These are phyloP conservation scores for Ogataea parapolymorpha DNA, from an alignment of 805 yeast genomes.

Conservation along the genomic window DNA sequence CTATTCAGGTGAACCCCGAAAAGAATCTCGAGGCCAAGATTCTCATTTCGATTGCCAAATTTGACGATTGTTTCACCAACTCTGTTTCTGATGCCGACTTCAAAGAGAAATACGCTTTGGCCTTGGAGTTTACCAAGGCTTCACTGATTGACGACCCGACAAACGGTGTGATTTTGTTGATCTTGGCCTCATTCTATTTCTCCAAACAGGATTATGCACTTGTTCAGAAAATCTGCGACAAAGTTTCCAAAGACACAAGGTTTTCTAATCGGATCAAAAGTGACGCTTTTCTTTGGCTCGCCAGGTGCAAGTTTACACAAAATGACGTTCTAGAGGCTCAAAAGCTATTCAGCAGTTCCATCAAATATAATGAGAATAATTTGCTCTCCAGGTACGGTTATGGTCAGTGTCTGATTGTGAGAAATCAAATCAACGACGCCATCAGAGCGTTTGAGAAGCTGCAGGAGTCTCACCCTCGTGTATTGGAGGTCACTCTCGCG, in stretches of 20 bases:
- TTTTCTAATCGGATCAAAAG: conserved; percentile 43
- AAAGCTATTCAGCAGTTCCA: conserved; percentile 66
- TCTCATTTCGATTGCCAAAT: conserved; percentile 62
- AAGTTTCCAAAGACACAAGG: conserved; percentile 41
- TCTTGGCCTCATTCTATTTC: conserved; percentile 69
- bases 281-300: conserved; percentile 81
- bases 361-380: conserved; percentile 60
- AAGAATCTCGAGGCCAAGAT: conserved; percentile 57
- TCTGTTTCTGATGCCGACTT: conserved; percentile 63
- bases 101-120: conserved; percentile 51
- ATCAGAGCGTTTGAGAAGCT: conserved; percentile 78
- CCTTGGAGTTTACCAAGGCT: conserved; percentile 48
- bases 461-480: conserved; percentile 60
- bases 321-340: conserved; percentile 69
- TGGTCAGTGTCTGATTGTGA: conserved; percentile 77
- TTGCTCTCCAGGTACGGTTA: conserved; percentile 73
- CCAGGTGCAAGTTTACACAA: conserved; percentile 63
- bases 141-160: conserved; percentile 41
- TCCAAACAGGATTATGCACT: conserved; percentile 58
- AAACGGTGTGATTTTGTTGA: conserved; percentile 60
- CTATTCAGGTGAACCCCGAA: conserved; percentile 59
- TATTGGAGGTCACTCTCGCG: conserved; percentile 70
- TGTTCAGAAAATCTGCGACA: conserved; percentile 54
- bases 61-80: conserved; percentile 57
- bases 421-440: conserved; percentile 78